Conservation (phyloP, 2,329 filamentous ascomycete species). For the Exophiala spinifera region DNA sequence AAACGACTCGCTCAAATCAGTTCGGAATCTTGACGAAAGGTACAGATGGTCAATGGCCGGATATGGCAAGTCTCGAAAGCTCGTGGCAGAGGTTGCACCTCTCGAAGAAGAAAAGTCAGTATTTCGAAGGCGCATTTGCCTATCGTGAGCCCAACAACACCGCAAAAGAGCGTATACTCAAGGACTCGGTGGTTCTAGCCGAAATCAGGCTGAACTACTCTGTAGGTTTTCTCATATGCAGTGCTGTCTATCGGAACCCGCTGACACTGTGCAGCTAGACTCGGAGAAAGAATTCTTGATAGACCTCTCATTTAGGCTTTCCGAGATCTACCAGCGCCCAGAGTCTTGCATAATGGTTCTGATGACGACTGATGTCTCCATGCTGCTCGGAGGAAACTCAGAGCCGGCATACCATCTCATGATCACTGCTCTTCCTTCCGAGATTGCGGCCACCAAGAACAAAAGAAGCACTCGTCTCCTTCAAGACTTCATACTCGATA, state of each 20-base stretch:
- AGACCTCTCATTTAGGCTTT: slow-evolving; percentile 69
- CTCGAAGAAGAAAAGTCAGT: slow-evolving; percentile 37
- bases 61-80: slow-evolving; percentile 22
- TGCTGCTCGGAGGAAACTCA: slow-evolving; percentile 71
- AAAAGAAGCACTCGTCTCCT: slow-evolving; percentile 76
- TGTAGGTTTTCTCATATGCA: slow-evolving; percentile 38
- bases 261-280: slow-evolving; percentile 50
- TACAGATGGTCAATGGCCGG: slow-evolving; percentile 17
- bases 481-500: slow-evolving; percentile 70
- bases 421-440: slow-evolving; percentile 65
- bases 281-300: slow-evolving; percentile 74
- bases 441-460: slow-evolving; percentile 72
- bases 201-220: slow-evolving; percentile 64
- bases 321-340: slow-evolving; percentile 71
- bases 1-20: slow-evolving; percentile 22
- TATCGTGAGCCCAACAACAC: slow-evolving; percentile 37
- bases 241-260: too few relatives aligned
- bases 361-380: slow-evolving; percentile 70
- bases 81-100: slow-evolving; percentile 28
- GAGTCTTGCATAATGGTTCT: slow-evolving; percentile 71
- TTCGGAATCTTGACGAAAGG: slow-evolving; percentile 19
- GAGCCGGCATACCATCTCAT: slow-evolving; percentile 77
- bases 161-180: slow-evolving; percentile 48
- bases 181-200: slow-evolving; percentile 59
- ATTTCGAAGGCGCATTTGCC: slow-evolving; percentile 42